phyloP scores from a whole-genome alignment of 805 yeast genomes.

The Nadsonia fulvescens region DNA sequence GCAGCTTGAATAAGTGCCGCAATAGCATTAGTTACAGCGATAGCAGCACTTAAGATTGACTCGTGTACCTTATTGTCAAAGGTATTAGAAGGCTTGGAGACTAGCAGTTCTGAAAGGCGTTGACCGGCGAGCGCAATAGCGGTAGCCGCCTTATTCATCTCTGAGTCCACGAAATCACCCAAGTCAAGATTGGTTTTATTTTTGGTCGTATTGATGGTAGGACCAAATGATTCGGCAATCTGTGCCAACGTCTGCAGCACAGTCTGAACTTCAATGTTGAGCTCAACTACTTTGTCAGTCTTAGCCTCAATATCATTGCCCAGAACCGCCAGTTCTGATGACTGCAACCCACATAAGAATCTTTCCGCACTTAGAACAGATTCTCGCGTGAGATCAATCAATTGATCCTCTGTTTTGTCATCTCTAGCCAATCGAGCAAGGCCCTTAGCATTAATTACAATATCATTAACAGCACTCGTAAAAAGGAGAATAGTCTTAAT shows the following conservation, averaged over 20 bases:
- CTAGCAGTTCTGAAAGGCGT: constrained; percentile 34
- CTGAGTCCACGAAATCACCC: constrained; percentile 54
- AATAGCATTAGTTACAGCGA: constrained; percentile 65
- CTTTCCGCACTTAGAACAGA: constrained; percentile 43
- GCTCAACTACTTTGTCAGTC: constrained; percentile 59
- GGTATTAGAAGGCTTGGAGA: constrained; percentile 27
- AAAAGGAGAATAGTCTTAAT: constrained; percentile 47
- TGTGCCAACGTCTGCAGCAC: constrained; percentile 39
- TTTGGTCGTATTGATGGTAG: no score
- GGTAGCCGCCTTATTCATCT: constrained; percentile 54
- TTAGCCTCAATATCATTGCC: constrained; percentile 37
- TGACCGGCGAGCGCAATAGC: constrained; percentile 50
- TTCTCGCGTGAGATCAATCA: constrained; percentile 31
- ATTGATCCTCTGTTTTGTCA: constrained; percentile 33
- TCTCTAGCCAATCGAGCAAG: constrained; percentile 34
- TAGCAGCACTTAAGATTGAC: constrained; percentile 60
- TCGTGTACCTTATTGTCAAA: constrained; percentile 54
- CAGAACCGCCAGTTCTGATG: constrained; percentile 31
- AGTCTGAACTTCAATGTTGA: constrained; percentile 60
- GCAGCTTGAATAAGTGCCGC: constrained; percentile 56
- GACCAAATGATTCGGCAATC: constrained; percentile 39
- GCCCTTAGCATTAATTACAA: constrained; percentile 54
- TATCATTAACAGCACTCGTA: constrained; percentile 41
- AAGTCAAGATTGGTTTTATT: constrained; percentile 28
- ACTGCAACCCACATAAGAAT: constrained; percentile 41